A percentile compares a stretch with the other conserved stretches of the same genome.
Conservation (phyloP, 805 yeast genomes). For the Candida maesae region DNA sequence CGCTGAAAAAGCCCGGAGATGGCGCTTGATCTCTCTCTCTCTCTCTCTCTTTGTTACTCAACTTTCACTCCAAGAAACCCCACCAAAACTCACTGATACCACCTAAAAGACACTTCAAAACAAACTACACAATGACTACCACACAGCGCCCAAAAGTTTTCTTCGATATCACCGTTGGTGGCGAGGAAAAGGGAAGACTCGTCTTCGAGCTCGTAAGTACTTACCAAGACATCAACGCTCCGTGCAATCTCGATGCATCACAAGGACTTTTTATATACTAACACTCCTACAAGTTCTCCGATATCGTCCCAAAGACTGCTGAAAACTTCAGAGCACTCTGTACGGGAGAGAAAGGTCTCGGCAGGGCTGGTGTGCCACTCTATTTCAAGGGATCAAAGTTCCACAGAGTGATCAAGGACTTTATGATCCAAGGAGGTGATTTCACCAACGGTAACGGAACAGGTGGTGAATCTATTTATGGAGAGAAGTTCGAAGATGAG, state of each 20-base stretch:
- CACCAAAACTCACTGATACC: too few relatives aligned
- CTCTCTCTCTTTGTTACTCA: too few relatives aligned
- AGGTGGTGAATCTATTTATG: constrained; percentile 81
- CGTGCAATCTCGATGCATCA: not conserved
- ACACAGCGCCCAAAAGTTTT: constrained; percentile 49
- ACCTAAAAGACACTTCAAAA: not conserved
- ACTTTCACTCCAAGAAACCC: too few relatives aligned
- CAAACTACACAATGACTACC: not conserved
- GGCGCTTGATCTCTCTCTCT: too few relatives aligned
- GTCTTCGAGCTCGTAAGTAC: constrained; percentile 60
- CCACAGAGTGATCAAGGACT: constrained; percentile 85
- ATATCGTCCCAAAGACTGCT: constrained; percentile 81
- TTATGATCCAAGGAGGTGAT: constrained; percentile 96
- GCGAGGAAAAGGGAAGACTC: constrained; percentile 65
- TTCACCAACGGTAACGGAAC: constrained; percentile 72
- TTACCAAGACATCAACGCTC: constrained; percentile 9
- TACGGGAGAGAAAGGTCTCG: constrained; percentile 80
- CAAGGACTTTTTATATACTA: too few relatives aligned
- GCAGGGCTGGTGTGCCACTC: constrained; percentile 59
- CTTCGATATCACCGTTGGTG: constrained; percentile 78
- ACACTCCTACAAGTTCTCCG: constrained; percentile 36
- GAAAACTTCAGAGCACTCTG: constrained; percentile 87
- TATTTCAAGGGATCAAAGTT: constrained; percentile 81
- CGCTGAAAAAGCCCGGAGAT: too few relatives aligned
- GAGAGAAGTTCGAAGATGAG: constrained; percentile 88